Base-by-base conservation (phyloP, 176 grass and related monocot genomes). In the Alopecurus myosuroides region DNA sequence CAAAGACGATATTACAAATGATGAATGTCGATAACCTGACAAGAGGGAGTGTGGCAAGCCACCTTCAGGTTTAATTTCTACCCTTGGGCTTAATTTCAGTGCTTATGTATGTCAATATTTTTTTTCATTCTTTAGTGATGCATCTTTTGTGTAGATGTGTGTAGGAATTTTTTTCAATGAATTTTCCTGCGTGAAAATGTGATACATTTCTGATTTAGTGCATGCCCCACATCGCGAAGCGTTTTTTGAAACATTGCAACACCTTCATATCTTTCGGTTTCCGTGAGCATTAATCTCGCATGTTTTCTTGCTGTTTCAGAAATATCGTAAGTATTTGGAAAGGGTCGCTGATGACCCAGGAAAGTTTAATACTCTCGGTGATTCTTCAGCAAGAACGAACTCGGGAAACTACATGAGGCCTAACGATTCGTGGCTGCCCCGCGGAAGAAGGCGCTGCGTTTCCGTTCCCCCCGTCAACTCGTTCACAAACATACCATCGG, bases 21-120 rank as follows among this genome's bases (percentile, higher is more conserved):
- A 97, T 97, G 95, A 88, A 86, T 52, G 82, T 91, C 4, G 66
- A 88, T 3, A 46, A 89, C 22, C 69, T 98, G 22, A 94, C 58
- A 4, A 89, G 92, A 85, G 86, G 93, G 35, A 79, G 86, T 67
- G 52, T 94, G 10, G 88, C 90, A 9, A 98, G 92, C 39, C 95
- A 98, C 84, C 64, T 98, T 0, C 95, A 81, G 53, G 95, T 91
- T 73, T 84, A 51, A 11, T 83, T 77, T 60, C 37, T 1, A 67
- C 64, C 33, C 5, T 86, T 68, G 35, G 8, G 11, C 23, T 84
- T 12, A 36, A 33, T 45, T 37, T 17, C 6, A 34, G 45, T 20
- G 18, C 48, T 30, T 37, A 5, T 42, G 3, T 63, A n/a, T n/a
- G n/a, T n/a, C 77, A 3, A 3, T 22, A 22, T 34, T 67, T 20